phyloP scores from a whole-genome alignment of 345 rosid genomes.

The Atalantia buxifolia region DNA sequence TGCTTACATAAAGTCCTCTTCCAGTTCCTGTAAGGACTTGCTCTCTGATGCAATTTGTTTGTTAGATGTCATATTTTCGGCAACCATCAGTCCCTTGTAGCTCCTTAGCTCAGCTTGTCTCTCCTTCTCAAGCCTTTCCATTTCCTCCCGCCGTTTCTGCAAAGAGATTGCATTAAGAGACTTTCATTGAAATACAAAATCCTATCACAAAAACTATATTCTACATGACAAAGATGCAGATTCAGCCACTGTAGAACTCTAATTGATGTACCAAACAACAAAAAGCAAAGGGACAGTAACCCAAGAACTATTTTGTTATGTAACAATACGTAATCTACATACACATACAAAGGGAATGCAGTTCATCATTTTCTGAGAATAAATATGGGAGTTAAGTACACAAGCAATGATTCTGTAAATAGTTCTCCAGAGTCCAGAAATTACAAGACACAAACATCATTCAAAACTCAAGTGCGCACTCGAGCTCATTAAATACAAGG shows the following conservation, averaged over 20 bases:
- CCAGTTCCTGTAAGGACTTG: conserved; percentile 92
- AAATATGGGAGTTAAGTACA: not conserved
- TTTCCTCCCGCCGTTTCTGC: conserved; percentile 91
- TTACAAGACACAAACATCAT: not conserved
- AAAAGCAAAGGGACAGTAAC: not conserved
- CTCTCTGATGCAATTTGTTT: conserved; percentile 76
- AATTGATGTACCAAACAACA: not conserved
- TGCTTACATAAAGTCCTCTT: conserved; percentile 92
- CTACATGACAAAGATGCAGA: not conserved
- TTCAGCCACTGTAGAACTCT: not conserved
- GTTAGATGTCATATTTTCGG: conserved; percentile 95
- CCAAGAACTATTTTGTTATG: not conserved
- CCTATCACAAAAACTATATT: not conserved
- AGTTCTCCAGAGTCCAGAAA: not conserved
- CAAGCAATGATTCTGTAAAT: not conserved
- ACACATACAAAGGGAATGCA: not conserved
- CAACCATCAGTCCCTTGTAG: conserved; percentile 95
- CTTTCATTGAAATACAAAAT: not conserved
- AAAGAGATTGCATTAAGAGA: not conserved
- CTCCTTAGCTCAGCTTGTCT: conserved; percentile 88
- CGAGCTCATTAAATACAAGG: not conserved
- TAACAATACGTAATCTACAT: not conserved
- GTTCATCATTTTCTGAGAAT: not conserved
- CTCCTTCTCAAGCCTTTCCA: conserved; percentile 90
- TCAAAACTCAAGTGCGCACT: not conserved